Conservation (phyloP, 202 grass and related monocot genomes). For the Setaria italica region DNA sequence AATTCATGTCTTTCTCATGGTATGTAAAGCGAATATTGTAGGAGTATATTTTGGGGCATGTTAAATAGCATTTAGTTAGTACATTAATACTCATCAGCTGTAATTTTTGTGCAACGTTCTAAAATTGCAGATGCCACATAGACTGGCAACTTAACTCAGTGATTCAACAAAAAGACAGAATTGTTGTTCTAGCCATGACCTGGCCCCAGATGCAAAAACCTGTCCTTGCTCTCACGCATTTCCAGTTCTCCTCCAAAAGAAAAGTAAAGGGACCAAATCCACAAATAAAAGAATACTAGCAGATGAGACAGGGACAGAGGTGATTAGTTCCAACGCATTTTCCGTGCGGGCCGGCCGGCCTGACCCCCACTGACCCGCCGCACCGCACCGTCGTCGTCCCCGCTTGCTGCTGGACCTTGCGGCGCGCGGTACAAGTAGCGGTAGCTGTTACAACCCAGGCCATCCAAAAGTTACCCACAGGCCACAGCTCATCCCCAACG, state of each 20-base stretch:
- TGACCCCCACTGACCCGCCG: background rate
- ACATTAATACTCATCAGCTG: background rate
- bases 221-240: background rate
- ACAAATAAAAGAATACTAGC: background rate
- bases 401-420: background rate
- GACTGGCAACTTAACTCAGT: background rate
- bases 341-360: slow-evolving; percentile 8
- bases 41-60: background rate
- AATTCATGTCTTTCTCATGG: background rate
- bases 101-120: background rate
- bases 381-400: slow-evolving; percentile 27
- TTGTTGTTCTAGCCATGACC: background rate
- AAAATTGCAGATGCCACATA: background rate
- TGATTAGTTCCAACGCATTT: slow-evolving; percentile 42
- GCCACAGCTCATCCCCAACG: slow-evolving; percentile 29
- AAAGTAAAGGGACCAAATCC: background rate
- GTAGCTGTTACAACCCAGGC: background rate
- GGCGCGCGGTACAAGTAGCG: slow-evolving; percentile 25
- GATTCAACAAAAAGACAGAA: background rate
- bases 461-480: slow-evolving; percentile 32
- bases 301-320: background rate
- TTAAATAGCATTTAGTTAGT: background rate
- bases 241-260: background rate
- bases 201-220: background rate
- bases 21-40: background rate